phyloP scores from a whole-genome alignment of 164 flowering plant genomes.

The Annona cherimola region DNA sequence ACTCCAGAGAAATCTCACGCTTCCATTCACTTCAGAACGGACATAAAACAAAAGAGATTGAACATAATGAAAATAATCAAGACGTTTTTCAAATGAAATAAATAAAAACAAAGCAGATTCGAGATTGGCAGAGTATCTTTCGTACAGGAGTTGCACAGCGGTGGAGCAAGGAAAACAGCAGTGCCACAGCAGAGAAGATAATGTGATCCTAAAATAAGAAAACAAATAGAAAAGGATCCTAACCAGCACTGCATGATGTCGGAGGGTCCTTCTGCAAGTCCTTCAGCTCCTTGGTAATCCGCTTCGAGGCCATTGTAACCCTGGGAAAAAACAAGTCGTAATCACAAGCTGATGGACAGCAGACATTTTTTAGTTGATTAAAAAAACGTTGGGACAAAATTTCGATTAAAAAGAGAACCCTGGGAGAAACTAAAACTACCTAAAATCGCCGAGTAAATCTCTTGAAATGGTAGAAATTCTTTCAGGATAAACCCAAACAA shows the following conservation, averaged over 20 bases:
- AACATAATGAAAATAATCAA: no score
- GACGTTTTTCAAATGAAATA: neutral
- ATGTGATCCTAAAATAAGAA: neutral
- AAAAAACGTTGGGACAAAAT: no score
- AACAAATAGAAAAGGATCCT: neutral
- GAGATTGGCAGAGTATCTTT: neutral
- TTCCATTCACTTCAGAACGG: neutral
- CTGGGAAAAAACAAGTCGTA: neutral
- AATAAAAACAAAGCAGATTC: neutral
- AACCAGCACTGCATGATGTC: slow-evolving; percentile 45
- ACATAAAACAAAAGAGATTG: neutral
- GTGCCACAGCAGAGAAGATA: neutral
- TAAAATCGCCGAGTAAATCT: neutral
- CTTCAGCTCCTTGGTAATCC: slow-evolving; percentile 43
- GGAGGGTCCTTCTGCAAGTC: slow-evolving; percentile 51
- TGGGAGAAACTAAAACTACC: neutral
- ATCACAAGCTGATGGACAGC: neutral
- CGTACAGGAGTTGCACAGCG: neutral
- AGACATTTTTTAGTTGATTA: neutral
- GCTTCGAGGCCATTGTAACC: slow-evolving; percentile 37
- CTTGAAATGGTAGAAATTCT: neutral
- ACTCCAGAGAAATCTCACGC: neutral
- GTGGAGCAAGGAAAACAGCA: neutral
- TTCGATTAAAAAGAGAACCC: neutral
- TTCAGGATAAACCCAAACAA: neutral